These are phyloP conservation scores for Lophiotrema nucula DNA, from an alignment of 495 filamentous ascomycete genomes.

Conservation along the genomic window DNA sequence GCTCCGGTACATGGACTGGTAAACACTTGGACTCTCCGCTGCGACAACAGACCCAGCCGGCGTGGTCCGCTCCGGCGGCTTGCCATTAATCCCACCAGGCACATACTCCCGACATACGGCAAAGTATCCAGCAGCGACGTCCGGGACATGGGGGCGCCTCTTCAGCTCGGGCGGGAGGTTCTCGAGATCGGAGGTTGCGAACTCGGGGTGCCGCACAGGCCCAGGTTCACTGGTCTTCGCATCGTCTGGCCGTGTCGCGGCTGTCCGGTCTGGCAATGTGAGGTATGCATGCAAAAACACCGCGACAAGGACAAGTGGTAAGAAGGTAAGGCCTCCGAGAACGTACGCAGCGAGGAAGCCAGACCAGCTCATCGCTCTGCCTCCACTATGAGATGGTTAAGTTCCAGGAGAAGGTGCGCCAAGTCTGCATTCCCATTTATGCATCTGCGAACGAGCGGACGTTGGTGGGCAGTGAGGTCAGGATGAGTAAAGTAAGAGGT, in stretches of 20 bases:
- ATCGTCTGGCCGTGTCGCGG: conserved; percentile 14
- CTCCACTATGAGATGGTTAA: not conserved
- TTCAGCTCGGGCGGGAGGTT: conserved; percentile 19
- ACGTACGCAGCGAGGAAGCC: conserved; percentile 74
- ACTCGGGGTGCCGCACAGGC: not conserved
- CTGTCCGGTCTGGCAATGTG: conserved; percentile 55
- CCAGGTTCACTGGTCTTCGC: not conserved
- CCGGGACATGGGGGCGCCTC: conserved; percentile 56
- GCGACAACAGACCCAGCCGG: conserved; percentile 70
- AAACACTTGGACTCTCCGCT: conserved; percentile 83
- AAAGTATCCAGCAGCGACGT: conserved; percentile 91
- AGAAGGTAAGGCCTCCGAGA: conserved; percentile 85
- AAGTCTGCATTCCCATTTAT: not conserved
- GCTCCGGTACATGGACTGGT: conserved; percentile 96
- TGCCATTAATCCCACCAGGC: conserved; percentile 84
- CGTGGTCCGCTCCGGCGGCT: conserved; percentile 83
- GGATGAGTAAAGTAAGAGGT: no score
- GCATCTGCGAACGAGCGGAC: no score
- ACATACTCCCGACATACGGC: conserved; percentile 91
- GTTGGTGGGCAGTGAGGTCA: no score
- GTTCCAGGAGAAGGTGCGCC: not conserved
- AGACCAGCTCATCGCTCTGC: conserved; percentile 51
- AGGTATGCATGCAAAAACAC: conserved; percentile 68
- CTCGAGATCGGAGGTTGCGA: not conserved
- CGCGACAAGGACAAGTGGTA: conserved; percentile 69